Conservation (phyloP, 306 rosid species). For the Pterocarpus santalinus region DNA sequence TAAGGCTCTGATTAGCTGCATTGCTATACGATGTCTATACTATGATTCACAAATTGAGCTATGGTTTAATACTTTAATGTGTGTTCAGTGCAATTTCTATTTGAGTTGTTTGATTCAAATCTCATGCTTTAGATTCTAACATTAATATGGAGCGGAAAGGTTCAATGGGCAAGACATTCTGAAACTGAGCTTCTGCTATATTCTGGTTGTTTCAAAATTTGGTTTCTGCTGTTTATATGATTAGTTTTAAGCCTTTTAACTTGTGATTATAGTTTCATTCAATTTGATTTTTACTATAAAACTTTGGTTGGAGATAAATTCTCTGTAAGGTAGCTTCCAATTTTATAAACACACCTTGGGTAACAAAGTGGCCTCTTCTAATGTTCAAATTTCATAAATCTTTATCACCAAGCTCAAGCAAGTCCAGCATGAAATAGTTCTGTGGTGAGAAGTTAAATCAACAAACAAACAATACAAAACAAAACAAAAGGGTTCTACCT, state of each 20-base stretch:
- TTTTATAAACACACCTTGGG: too few relatives aligned
- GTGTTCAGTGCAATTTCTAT: neutral
- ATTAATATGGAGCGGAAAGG: neutral
- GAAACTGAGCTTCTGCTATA: neutral
- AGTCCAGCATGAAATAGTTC: neutral
- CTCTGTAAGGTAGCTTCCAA: too few relatives aligned
- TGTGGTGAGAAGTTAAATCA: neutral
- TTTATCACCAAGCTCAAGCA: neutral
- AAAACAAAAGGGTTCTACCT: neutral
- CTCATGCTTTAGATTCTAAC: conserved; percentile 9
- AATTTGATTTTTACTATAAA: too few relatives aligned
- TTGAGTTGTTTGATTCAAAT: neutral
- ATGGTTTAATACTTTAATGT: conserved; percentile 8
- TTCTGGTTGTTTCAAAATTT: neutral
- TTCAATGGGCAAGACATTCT: too few relatives aligned
- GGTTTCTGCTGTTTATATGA: neutral
- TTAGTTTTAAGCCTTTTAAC: conserved; percentile 12
- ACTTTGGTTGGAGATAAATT: too few relatives aligned
- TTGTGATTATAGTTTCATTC: neutral
- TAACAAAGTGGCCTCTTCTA: neutral
- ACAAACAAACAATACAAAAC: neutral
- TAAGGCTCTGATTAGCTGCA: too few relatives aligned
- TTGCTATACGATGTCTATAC: neutral
- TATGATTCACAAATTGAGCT: neutral
- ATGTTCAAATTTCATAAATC: neutral